These are phyloP conservation scores for Candida railenensis DNA, from an alignment of 805 yeast species.

Conservation along the genomic window DNA sequence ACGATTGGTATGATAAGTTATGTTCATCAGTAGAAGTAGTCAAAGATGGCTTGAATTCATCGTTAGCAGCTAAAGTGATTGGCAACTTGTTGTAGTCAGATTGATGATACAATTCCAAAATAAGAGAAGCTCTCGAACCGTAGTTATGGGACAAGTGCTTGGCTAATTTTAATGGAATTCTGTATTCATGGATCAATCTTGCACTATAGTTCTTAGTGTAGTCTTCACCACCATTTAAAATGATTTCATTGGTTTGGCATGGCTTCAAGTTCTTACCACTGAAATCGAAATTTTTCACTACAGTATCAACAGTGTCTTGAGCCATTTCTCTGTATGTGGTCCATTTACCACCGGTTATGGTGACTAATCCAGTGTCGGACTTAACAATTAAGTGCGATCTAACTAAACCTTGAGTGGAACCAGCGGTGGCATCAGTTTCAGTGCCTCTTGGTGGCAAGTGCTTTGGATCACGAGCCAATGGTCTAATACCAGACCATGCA, in stretches of 20 bases:
- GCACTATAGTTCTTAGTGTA: slow-evolving; percentile 74
- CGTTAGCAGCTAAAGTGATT: slow-evolving; percentile 52
- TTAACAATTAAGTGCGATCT: slow-evolving; percentile 81
- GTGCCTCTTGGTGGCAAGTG: slow-evolving; percentile 32
- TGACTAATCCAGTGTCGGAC: slow-evolving; percentile 73
- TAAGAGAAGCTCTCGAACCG: slow-evolving; percentile 84
- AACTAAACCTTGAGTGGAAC: slow-evolving; percentile 81
- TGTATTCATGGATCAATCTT: slow-evolving; percentile 75
- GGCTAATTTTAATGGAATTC: slow-evolving; percentile 71
- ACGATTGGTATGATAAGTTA: slow-evolving; percentile 46
- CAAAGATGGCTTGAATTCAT: slow-evolving; percentile 30
- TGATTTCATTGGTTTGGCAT: slow-evolving; percentile 53
- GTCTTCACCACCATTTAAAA: slow-evolving; percentile 78
- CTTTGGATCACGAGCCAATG: slow-evolving; percentile 83
- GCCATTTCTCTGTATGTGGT: slow-evolving; percentile 98
- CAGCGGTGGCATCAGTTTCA: slow-evolving; percentile 36
- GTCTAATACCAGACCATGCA: slow-evolving; percentile 98
- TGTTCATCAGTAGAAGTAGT: slow-evolving; percentile 24
- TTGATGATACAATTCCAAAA: slow-evolving; percentile 55
- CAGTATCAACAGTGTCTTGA: slow-evolving; percentile 81
- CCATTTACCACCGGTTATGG: slow-evolving; percentile 98
- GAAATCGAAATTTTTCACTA: slow-evolving; percentile 49
- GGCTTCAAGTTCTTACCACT: slow-evolving; percentile 32
- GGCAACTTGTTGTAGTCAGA: slow-evolving; percentile 61
- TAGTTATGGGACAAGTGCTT: slow-evolving; percentile 81